phyloP scores from a whole-genome alignment of 2,329 filamentous ascomycete species.

The Aspergillus glaucus region DNA sequence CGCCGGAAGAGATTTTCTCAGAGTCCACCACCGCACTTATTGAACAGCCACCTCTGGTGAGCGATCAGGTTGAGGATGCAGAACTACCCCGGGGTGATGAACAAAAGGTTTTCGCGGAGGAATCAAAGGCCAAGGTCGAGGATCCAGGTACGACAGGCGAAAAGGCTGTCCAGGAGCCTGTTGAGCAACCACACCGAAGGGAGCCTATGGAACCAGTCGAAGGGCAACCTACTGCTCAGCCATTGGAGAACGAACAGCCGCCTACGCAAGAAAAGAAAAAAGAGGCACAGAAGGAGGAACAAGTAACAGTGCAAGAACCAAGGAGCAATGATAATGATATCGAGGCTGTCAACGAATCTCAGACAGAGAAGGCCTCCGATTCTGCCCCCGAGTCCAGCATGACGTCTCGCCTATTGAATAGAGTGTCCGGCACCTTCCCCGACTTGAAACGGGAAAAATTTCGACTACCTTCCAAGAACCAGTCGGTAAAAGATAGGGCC shows the following conservation, averaged over 20 bases:
- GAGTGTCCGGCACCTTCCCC: conserved; percentile 31
- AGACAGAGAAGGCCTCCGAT: neutral
- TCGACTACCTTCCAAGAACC: conserved; percentile 17
- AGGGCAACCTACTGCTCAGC: neutral
- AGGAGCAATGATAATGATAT: neutral
- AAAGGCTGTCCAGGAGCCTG: neutral
- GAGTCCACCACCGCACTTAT: neutral
- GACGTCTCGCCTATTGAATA: conserved; percentile 9
- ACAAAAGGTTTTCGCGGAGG: neutral
- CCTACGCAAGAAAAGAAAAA: too few relatives aligned
- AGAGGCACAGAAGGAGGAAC: neutral
- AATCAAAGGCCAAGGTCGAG: conserved; percentile 3
- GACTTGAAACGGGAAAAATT: conserved; percentile 29
- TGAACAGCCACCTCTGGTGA: conserved; percentile 3
- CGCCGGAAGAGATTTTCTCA: too few relatives aligned
- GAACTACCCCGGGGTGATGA: conserved; percentile 3
- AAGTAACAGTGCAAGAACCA: neutral
- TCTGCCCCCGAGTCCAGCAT: neutral
- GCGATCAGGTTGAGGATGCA: conserved; percentile 2
- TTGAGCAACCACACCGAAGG: conserved; percentile 8
- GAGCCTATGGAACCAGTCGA: neutral
- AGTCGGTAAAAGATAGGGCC: conserved; percentile 33
- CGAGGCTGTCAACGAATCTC: neutral
- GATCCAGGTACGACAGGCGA: too few relatives aligned
- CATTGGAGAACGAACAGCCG: neutral